A percentile compares a stretch with the other conserved stretches of the same genome.
phyloP scores from a whole-genome alignment of 495 filamentous ascomycete genomes.

The Lichina pygmaea region DNA sequence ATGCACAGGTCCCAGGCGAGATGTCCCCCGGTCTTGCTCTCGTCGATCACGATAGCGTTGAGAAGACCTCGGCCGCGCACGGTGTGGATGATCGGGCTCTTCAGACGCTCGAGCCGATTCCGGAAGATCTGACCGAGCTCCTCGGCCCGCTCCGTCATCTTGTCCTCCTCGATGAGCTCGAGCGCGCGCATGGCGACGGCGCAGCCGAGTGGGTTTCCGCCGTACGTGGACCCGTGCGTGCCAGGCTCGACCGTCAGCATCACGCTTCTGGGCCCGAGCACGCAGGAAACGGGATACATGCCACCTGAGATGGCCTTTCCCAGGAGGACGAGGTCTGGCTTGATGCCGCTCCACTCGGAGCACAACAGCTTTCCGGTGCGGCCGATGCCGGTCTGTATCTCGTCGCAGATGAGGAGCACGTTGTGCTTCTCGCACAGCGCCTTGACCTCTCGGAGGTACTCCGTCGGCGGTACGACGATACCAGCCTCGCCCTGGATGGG shows the following conservation, averaged over 20 bases:
- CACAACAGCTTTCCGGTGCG: constrained; percentile 83
- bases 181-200: constrained; percentile 92
- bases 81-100: constrained; percentile 52
- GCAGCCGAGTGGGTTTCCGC: constrained; percentile 90
- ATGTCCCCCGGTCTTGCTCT: constrained; percentile 57
- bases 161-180: constrained; percentile 77
- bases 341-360: constrained; percentile 81
- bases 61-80: constrained; percentile 84
- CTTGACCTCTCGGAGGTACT: constrained; percentile 60
- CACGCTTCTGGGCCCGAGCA: constrained; percentile 67
- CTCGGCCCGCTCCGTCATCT: constrained; percentile 61
- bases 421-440: constrained; percentile 82
- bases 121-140: constrained; percentile 64
- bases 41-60: constrained; percentile 93
- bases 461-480: constrained; percentile 80
- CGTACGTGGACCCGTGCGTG: constrained; percentile 91
- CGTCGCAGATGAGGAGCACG: constrained; percentile 84
- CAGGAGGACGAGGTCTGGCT: constrained; percentile 79
- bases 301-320: constrained; percentile 96
- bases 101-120: constrained; percentile 37
- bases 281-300: constrained; percentile 94
- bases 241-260: constrained; percentile 97
- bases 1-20: constrained; percentile 95
- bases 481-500: constrained; percentile 97
- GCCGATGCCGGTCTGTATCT: constrained; percentile 96